phyloP scores from a whole-genome alignment of 495 filamentous ascomycete genomes.

The Chlorociboria aeruginascens region DNA sequence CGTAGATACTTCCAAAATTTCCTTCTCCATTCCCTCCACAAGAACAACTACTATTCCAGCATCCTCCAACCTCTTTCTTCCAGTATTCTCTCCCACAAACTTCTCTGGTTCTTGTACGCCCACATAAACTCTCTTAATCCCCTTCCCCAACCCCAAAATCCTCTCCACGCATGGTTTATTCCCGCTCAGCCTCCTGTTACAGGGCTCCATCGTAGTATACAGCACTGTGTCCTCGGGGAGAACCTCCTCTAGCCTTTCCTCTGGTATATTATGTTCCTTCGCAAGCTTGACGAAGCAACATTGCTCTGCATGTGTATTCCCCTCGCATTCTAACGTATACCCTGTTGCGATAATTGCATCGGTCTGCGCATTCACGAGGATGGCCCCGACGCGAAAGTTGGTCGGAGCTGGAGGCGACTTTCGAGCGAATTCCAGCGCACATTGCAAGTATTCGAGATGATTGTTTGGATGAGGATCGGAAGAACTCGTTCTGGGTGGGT shows the following conservation, averaged over 20 bases:
- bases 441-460: conserved; percentile 56
- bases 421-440: conserved; percentile 61
- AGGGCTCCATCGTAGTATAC: conserved; percentile 95
- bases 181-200: conserved; percentile 66
- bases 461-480: conserved; percentile 21
- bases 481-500: background rate
- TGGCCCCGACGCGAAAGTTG: conserved; percentile 86
- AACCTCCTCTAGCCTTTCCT: conserved; percentile 41
- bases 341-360: conserved; percentile 67
- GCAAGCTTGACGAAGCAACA: conserved; percentile 68
- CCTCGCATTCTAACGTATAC: conserved; percentile 80
- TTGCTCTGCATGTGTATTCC: conserved; percentile 96
- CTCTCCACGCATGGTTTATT: conserved; percentile 75
- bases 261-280: conserved; percentile 27
- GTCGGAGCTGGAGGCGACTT: conserved; percentile 74
- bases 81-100: conserved; percentile 74
- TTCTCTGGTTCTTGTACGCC: conserved; percentile 81
- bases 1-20: conserved; percentile 69
- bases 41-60: conserved; percentile 62
- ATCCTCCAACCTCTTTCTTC: conserved; percentile 54
- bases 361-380: conserved; percentile 49
- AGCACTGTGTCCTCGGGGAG: conserved; percentile 49
- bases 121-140: conserved; percentile 70
- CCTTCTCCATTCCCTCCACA: conserved; percentile 64
- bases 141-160: conserved; percentile 49